These are phyloP conservation scores for Colletotrichum aenigma DNA, from an alignment of 2,329 filamentous ascomycete species.

Conservation along the genomic window DNA sequence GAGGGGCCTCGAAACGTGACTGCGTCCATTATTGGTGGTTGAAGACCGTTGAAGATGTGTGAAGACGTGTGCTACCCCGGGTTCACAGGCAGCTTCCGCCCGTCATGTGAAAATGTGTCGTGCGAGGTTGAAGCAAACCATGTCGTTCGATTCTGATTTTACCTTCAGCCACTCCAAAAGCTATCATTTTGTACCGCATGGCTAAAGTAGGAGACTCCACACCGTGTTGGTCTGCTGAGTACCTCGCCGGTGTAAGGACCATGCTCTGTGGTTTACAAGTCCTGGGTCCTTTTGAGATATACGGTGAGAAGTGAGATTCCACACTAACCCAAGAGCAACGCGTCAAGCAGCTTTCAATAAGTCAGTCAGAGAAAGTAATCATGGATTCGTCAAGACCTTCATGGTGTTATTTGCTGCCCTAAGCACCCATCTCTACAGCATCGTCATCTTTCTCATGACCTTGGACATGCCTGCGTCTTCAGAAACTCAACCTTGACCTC, in stretches of 20 bases:
- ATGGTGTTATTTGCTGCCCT: neutral
- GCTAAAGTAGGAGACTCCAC: neutral
- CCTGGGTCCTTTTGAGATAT: neutral
- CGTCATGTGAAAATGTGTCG: neutral
- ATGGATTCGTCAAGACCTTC: neutral
- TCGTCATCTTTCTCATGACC: neutral
- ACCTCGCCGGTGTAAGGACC: neutral
- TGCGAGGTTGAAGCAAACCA: neutral
- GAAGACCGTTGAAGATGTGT: neutral
- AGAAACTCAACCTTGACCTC: constrained; percentile 14
- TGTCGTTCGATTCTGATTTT: neutral
- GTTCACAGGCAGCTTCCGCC: neutral
- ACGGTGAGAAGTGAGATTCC: neutral
- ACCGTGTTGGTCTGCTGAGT: neutral
- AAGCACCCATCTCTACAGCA: neutral
- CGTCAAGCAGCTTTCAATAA: neutral
- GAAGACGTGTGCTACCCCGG: neutral
- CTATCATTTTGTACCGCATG: neutral
- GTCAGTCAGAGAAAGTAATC: neutral
- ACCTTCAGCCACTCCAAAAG: neutral
- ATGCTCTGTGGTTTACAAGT: neutral
- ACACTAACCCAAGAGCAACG: neutral
- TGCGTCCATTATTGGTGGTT: neutral
- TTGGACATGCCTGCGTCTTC: constrained; percentile 17
- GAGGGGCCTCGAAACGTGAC: neutral